Evolutionary conservation across 23 red algal species (phyloP).

Genomic region (Gracilaria gracilis): DNA sequence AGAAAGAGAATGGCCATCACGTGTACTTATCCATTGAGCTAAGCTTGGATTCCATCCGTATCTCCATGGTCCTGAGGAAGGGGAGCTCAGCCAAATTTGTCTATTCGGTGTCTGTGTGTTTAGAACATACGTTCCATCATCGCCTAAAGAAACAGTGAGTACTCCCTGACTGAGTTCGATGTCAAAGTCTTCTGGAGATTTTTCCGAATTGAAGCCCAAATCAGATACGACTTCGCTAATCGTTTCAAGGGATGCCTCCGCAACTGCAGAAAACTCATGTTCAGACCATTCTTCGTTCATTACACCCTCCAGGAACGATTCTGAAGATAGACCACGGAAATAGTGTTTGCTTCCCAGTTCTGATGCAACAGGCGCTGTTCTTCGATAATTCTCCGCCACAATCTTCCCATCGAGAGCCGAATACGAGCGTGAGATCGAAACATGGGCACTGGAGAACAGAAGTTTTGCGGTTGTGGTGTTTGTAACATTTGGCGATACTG

Average conservation of each 20-base stretch:
- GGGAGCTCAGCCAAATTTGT: constrained; percentile 95
- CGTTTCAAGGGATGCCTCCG: constrained; percentile 49
- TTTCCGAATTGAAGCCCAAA: constrained; percentile 35
- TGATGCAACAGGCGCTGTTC: background rate
- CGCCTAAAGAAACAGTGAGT: constrained; percentile 57
- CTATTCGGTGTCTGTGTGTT: constrained; percentile 97
- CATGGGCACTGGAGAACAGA: background rate
- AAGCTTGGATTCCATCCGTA: constrained; percentile 72
- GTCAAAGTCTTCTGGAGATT: constrained; percentile 56
- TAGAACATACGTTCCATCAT: constrained; percentile 76
- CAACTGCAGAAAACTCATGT: constrained; percentile 54
- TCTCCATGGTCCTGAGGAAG: constrained; percentile 84
- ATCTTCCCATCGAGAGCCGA: background rate
- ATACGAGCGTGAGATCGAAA: background rate
- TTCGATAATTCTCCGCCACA: background rate
- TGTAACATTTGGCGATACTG: background rate
- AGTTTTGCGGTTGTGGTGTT: no score
- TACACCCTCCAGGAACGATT: constrained; percentile 11
- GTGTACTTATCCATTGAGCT: constrained; percentile 64
- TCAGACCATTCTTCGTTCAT: constrained; percentile 59
- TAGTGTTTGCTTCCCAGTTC: background rate
- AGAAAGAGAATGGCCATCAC: constrained; percentile 70
- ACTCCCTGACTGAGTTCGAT: constrained; percentile 73
- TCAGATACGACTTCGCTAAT: constrained; percentile 52
- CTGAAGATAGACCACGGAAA: background rate